These are phyloP conservation scores for Globisporangium polare DNA, from an alignment of 352 stramenopile genomes.

Conservation along the genomic window DNA sequence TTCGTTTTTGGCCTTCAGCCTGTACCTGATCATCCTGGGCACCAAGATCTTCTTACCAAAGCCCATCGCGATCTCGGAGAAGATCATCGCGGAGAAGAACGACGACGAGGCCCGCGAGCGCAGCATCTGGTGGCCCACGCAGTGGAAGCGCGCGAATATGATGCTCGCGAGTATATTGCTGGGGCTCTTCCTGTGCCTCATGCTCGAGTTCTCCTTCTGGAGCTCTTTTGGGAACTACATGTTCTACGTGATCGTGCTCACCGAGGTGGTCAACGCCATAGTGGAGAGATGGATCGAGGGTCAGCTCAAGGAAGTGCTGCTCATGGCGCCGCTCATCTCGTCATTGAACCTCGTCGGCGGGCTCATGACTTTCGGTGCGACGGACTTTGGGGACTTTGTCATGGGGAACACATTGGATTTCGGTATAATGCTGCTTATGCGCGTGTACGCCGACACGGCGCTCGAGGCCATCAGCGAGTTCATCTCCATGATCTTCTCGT, in stretches of 20 bases:
- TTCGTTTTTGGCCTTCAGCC: slow-evolving; percentile 89
- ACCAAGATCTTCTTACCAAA: slow-evolving; percentile 92
- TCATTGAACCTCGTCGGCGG: slow-evolving; percentile 87
- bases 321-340: slow-evolving; percentile 89
- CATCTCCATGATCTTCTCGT: slow-evolving; percentile 33
- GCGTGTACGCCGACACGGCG: slow-evolving; percentile 88
- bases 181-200: slow-evolving; percentile 90
- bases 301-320: slow-evolving; percentile 88
- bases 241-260: slow-evolving; percentile 94
- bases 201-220: slow-evolving; percentile 97
- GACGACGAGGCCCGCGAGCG: slow-evolving; percentile 58
- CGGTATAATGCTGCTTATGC: slow-evolving; percentile 92
- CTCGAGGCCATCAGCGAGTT: slow-evolving; percentile 79
- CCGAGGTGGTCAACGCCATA: slow-evolving; percentile 88
- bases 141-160: slow-evolving; percentile 96
- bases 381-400: slow-evolving; percentile 97
- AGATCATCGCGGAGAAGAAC: slow-evolving; percentile 82
- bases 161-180: slow-evolving; percentile 92
- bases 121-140: slow-evolving; percentile 86
- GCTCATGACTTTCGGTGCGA: slow-evolving; percentile 94
- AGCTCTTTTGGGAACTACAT: slow-evolving; percentile 93
- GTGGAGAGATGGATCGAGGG: slow-evolving; percentile 89
- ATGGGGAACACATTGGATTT: slow-evolving; percentile 94
- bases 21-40: slow-evolving; percentile 84
- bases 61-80: slow-evolving; percentile 86